A percentile compares a stretch with the other conserved stretches of the same genome.
Evolutionary conservation across 2,329 filamentous ascomycete species (phyloP).

Genomic region (Apiospora saccharicola): DNA sequence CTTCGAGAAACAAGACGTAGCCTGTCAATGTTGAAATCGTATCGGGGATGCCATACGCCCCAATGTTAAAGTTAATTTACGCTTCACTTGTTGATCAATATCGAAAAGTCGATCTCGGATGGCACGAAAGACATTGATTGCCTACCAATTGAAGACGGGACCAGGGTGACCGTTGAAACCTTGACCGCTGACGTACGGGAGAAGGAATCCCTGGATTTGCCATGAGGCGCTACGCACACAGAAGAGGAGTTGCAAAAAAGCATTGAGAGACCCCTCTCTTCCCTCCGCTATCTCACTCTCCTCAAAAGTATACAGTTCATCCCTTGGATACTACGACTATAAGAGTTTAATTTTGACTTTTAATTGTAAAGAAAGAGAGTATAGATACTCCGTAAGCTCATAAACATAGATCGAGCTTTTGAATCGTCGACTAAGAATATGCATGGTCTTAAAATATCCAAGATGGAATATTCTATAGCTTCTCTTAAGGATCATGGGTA

Average conservation of each 20-base stretch:
- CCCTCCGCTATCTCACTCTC: neutral
- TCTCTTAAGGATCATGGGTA: neutral
- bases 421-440: neutral
- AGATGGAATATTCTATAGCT: neutral
- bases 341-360: neutral
- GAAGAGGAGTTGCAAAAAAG: neutral
- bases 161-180: neutral
- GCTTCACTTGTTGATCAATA: neutral
- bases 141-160: neutral
- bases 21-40: neutral
- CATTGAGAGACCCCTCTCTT: neutral
- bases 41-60: neutral
- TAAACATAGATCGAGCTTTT: too few relatives aligned
- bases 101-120: neutral
- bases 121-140: neutral
- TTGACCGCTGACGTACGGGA: constrained; percentile 21
- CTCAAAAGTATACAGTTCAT: neutral
- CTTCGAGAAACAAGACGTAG: neutral
- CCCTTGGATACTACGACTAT: neutral
- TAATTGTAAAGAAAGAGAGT: neutral
- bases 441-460: neutral
- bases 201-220: neutral
- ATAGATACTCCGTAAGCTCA: neutral
- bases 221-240: neutral
- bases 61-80: neutral